Base-by-base conservation (phyloP, 257 asterid species). In the Petunia axillaris region DNA sequence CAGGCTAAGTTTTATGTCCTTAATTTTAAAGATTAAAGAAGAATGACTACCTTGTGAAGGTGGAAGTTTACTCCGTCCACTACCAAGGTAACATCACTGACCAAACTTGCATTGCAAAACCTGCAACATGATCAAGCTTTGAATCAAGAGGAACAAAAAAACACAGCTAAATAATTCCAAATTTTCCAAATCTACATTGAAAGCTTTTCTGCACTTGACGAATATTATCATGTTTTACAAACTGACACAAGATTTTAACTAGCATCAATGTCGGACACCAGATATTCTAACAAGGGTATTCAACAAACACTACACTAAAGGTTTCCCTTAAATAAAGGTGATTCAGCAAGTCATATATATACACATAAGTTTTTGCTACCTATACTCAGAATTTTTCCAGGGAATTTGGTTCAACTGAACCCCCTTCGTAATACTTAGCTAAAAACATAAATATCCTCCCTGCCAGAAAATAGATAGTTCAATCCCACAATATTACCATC, bases 11-110 rank as follows among this genome's bases (percentile, higher is more conserved):
- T 48, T 11, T 62, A 48, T 52, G 8, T 73, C 59, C 76, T 13
- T 25, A 25, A 70, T 70, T 46, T 73, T 73, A 73, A 73, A 73
- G 41, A 73, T 35, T 50, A 79, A 44, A 78, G 68, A 80, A 78
- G 59, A 65, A 66, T 64, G 77, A 66, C 76, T 89, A 95, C 98
- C 98, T 95, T 95, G 86, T 95, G 98, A 84, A 95, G 96, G 91
- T 88, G 97, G 89, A 95, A 92, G 78, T 82, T 87, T 60, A 89
- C 86, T 46, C 88, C 91, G 11, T 88, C 93, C 65, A 95, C 94
- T 62, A 89, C 91, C 89, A 93, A 80, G 25, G 90, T 90, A 79
- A 95, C 82, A 86, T 95, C 98, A 53, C 95, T 92, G 52, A 90
- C 92, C 88, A 95, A 83, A 87, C 86, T 92, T 67, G 96, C 83